These are phyloP conservation scores for Tremella mesenterica DNA, from an alignment of 768 basidiomycete genomes.

Conservation along the genomic window DNA sequence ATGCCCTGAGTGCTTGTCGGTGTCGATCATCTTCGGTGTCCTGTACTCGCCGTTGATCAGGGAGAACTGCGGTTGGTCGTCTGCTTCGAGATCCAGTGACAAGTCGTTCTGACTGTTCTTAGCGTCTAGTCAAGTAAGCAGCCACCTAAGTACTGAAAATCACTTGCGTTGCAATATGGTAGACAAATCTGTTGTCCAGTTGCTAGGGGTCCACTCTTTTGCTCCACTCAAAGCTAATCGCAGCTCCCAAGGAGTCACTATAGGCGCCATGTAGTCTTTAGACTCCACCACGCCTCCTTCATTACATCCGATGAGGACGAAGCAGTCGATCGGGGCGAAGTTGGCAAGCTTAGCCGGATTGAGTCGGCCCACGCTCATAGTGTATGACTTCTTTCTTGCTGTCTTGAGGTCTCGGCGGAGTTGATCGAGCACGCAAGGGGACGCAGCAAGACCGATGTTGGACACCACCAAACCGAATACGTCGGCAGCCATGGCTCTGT, in stretches of 20 bases:
- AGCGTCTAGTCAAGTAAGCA: neutral
- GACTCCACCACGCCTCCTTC: slow-evolving; percentile 66
- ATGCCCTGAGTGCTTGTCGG: neutral
- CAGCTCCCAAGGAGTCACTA: slow-evolving; percentile 88
- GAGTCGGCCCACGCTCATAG: slow-evolving; percentile 86
- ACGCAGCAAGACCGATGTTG: slow-evolving; percentile 81
- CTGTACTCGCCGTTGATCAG: slow-evolving; percentile 77
- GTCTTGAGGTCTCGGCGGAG: slow-evolving; percentile 62
- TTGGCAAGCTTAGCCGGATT: slow-evolving; percentile 92
- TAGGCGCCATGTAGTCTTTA: slow-evolving; percentile 81
- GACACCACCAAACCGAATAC: slow-evolving; percentile 93
- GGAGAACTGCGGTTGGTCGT: slow-evolving; percentile 73
- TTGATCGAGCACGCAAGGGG: slow-evolving; percentile 73
- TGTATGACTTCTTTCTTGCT: slow-evolving; percentile 81
- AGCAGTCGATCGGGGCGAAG: slow-evolving; percentile 93
- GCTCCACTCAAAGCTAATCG: slow-evolving; percentile 67
- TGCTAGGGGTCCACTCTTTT: slow-evolving; percentile 53
- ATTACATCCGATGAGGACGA: slow-evolving; percentile 85
- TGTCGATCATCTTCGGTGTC: slow-evolving; percentile 44
- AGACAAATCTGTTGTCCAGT: slow-evolving; percentile 70
- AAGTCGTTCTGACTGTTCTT: neutral
- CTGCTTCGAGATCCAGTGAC: slow-evolving; percentile 9
- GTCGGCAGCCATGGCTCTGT: slow-evolving; percentile 81
- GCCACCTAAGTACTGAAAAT: neutral
- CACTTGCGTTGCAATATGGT: slow-evolving; percentile 40